These are phyloP conservation scores for Schizochytrium sp. DNA, from an alignment of 108 stramenopile genomes.

Conservation along the genomic window DNA sequence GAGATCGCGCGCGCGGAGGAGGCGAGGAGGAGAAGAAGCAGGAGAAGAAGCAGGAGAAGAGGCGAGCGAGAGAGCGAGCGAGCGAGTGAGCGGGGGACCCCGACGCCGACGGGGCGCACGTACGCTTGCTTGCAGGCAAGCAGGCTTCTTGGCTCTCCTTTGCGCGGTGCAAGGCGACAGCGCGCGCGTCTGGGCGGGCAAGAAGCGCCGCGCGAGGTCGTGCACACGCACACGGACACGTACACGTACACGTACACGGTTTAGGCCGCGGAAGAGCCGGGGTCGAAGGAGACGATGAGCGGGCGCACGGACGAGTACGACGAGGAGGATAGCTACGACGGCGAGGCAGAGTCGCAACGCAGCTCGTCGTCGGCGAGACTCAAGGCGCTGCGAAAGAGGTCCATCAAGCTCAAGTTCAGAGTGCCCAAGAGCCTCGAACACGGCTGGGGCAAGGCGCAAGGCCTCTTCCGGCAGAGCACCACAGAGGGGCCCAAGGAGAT, in stretches of 20 bases:
- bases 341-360: background rate
- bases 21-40: background rate
- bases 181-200: too few relatives aligned
- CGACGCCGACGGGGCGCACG: too few relatives aligned
- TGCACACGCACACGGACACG: background rate
- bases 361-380: background rate
- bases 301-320: background rate
- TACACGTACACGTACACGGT: background rate
- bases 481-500: background rate
- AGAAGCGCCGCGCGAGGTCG: background rate
- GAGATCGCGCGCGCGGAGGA: background rate
- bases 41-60: too few relatives aligned
- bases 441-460: background rate
- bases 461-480: background rate
- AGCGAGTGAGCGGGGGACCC: background rate
- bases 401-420: background rate
- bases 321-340: background rate
- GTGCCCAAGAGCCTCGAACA: slow-evolving; percentile 10
- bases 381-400: background rate
- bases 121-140: background rate
- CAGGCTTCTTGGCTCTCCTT: background rate
- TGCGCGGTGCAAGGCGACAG: background rate
- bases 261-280: background rate
- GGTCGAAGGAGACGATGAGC: background rate
- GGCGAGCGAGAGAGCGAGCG: background rate